phyloP scores from a whole-genome alignment of 768 basidiomycete genomes.

The Auriculariales sp. region DNA sequence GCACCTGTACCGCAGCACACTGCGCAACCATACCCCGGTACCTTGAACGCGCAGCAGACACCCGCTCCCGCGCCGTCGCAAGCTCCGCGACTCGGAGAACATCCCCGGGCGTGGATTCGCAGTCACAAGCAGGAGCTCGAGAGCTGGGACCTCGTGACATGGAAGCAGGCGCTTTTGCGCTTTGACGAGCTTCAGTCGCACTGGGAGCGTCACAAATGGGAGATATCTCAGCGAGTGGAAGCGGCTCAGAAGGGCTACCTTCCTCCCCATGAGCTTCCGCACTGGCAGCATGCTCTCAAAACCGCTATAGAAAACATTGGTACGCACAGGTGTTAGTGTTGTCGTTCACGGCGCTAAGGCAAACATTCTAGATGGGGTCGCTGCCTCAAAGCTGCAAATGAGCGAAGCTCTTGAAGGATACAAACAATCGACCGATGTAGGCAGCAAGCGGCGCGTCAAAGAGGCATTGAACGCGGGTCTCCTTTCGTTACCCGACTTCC shows the following conservation, averaged over 20 bases:
- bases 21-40: no score
- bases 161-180: constrained; percentile 51
- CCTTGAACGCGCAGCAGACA: not conserved
- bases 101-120: constrained; percentile 58
- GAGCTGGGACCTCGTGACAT: constrained; percentile 51
- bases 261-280: not conserved
- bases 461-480: constrained; percentile 70
- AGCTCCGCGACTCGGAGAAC: constrained; percentile 22
- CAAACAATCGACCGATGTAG: constrained; percentile 54
- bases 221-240: constrained; percentile 31
- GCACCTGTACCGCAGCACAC: no score
- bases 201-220: constrained; percentile 47
- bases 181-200: constrained; percentile 53
- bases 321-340: constrained; percentile 3
- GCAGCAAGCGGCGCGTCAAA: constrained; percentile 61
- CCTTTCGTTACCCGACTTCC: constrained; percentile 61
- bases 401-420: constrained; percentile 60
- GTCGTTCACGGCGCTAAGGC: no score
- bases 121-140: constrained; percentile 54
- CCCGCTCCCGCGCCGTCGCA: constrained; percentile 1
- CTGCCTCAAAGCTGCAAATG: constrained; percentile 62
- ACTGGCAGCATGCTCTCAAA: constrained; percentile 5
- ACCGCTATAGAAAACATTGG: constrained; percentile 17
- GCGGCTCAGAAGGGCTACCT: constrained; percentile 31
- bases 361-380: constrained; percentile 47